Percentiles rank a stretch among this genome's conserved stretches.
phyloP scores from a whole-genome alignment of 208 protist genomes.

The Acanthamoeba culbertsoni region DNA sequence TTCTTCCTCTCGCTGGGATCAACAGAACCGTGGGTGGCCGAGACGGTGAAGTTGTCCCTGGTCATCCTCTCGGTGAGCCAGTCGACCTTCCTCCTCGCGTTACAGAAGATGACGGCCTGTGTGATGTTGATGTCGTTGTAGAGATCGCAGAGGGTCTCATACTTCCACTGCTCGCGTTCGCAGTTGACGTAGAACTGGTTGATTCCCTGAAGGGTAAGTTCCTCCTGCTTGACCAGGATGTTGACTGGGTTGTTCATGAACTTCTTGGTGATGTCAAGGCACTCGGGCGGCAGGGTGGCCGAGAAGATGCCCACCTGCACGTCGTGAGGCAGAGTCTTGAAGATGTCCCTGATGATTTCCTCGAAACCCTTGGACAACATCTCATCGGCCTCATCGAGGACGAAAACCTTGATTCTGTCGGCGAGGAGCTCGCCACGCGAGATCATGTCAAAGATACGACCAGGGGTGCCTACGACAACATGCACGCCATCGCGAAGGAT shows the following conservation, averaged over 20 bases:
- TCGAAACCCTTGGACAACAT: slow-evolving; percentile 92
- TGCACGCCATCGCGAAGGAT: slow-evolving; percentile 77
- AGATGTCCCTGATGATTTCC: slow-evolving; percentile 99
- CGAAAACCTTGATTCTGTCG: slow-evolving; percentile 91
- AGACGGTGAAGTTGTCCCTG: slow-evolving; percentile 93
- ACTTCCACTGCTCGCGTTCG: slow-evolving; percentile 96
- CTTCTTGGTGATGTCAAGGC: slow-evolving; percentile 97
- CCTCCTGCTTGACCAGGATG: slow-evolving; percentile 99
- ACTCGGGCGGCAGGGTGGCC: slow-evolving; percentile 98
- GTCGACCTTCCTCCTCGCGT: slow-evolving; percentile 97
- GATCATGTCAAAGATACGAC: slow-evolving; percentile 97
- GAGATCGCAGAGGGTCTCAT: slow-evolving; percentile 95
- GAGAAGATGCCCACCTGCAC: slow-evolving; percentile 98
- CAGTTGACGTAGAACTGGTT: slow-evolving; percentile 98
- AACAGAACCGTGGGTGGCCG: slow-evolving; percentile 96
- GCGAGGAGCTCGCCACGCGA: slow-evolving; percentile 85
- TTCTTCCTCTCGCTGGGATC: slow-evolving; percentile 95
- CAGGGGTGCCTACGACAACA: slow-evolving; percentile 97
- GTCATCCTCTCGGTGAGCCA: slow-evolving; percentile 93
- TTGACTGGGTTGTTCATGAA: slow-evolving; percentile 98
- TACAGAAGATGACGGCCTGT: slow-evolving; percentile 98
- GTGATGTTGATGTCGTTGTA: slow-evolving; percentile 91
- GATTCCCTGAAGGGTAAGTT: slow-evolving; percentile 99
- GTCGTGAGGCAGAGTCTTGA: slow-evolving; percentile 93
- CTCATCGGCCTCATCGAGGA: slow-evolving; percentile 99